Evolutionary conservation across 2,329 filamentous ascomycete genomes (phyloP).

Genomic region (Colletotrichum limetticola): DNA sequence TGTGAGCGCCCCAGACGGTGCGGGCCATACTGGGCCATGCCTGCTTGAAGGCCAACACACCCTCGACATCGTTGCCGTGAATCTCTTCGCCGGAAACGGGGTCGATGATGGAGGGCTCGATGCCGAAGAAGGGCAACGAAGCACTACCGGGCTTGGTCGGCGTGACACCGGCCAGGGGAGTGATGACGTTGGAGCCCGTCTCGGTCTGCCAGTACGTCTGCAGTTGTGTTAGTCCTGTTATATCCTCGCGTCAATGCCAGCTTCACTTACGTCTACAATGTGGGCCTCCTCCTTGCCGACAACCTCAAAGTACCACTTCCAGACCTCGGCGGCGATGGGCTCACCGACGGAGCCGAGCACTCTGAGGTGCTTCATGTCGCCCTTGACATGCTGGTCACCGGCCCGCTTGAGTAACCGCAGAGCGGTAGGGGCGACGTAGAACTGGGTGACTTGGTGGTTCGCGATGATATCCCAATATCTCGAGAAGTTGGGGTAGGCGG

Average conservation of each 20-base stretch:
- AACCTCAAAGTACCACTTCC: constrained; percentile 99
- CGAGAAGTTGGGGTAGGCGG: constrained; percentile 96
- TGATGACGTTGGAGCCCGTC: constrained; percentile 96
- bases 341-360: constrained; percentile 96
- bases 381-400: constrained; percentile 90
- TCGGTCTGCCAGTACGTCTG: constrained; percentile 99
- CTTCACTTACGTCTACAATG: constrained; percentile 84
- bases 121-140: constrained; percentile 96
- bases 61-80: constrained; percentile 95
- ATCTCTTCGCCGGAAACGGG: constrained; percentile 95
- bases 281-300: constrained; percentile 95
- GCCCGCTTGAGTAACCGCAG: constrained; percentile 94
- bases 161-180: constrained; percentile 90
- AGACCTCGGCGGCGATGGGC: constrained; percentile 96
- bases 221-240: constrained; percentile 4
- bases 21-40: constrained; percentile 98
- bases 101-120: constrained; percentile 97
- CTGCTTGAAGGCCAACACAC: constrained; percentile 96
- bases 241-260: neutral
- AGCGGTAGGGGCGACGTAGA: constrained; percentile 97
- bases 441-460: constrained; percentile 94
- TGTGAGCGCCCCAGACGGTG: constrained; percentile 97
- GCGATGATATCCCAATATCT: constrained; percentile 99
- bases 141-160: constrained; percentile 97
- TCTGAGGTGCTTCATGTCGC: constrained; percentile 87